Evolutionary conservation across 1,284 basidiomycete species (phyloP).

Genomic region (Pascua guehoae): DNA sequence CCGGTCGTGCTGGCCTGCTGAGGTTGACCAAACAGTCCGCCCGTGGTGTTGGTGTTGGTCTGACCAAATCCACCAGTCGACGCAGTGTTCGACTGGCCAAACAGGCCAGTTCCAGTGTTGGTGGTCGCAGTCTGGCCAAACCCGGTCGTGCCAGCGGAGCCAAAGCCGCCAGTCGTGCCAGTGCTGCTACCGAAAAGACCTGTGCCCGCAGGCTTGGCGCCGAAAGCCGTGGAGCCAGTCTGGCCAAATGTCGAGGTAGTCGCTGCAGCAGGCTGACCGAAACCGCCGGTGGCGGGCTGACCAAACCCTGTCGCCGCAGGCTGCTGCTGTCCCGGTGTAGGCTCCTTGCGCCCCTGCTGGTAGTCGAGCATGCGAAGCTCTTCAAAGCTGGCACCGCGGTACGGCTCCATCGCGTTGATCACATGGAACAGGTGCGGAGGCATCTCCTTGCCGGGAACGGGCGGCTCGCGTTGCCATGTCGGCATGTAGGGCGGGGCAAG

Average conservation of each 20-base stretch:
- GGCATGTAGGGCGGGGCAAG: conserved; percentile 38
- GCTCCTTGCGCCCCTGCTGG: conserved; percentile 57
- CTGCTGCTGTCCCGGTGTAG: conserved; percentile 16
- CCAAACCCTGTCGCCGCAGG: conserved; percentile 41
- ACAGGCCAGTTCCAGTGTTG: conserved; percentile 34
- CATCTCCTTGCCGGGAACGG: conserved; percentile 17
- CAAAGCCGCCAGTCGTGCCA: conserved; percentile 31
- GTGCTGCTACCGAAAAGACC: conserved; percentile 39
- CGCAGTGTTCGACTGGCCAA: conserved; percentile 34
- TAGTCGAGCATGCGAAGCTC: conserved; percentile 54
- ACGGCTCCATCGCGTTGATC: conserved; percentile 44
- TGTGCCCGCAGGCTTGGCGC: conserved; percentile 23
- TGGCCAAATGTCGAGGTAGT: conserved; percentile 34
- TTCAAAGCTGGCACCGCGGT: conserved; percentile 40
- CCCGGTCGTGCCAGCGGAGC: conserved; percentile 26
- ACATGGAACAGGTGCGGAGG: conserved; percentile 41
- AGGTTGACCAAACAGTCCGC: conserved; percentile 27
- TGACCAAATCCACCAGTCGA: conserved; percentile 42
- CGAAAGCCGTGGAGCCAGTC: conserved; percentile 22
- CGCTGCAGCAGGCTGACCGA: conserved; percentile 19
- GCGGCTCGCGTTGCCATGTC: conserved; percentile 44
- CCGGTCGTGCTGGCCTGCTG: conserved; percentile 39
- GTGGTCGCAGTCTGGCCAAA: conserved; percentile 17
- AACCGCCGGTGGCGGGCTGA: conserved; percentile 47
- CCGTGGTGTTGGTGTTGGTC: conserved; percentile 26